phyloP scores from a whole-genome alignment of 495 filamentous ascomycete genomes.

The Aspergillus heteromorphus region DNA sequence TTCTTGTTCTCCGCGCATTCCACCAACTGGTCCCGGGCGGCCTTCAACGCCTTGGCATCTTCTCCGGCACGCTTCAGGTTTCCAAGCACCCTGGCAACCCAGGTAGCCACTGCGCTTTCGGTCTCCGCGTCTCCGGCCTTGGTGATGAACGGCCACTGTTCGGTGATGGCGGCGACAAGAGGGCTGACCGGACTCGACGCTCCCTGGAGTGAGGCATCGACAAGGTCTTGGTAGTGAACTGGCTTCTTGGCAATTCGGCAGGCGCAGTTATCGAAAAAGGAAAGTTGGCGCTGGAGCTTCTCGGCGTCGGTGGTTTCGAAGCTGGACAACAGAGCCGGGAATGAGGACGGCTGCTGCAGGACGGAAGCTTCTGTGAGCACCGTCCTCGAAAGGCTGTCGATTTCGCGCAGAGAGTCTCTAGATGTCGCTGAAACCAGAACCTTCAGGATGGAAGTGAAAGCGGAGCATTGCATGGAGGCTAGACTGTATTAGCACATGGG shows the following conservation, averaged over 20 bases:
- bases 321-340: constrained; percentile 37
- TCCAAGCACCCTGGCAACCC: constrained; percentile 47
- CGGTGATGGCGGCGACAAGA: constrained; percentile 59
- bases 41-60: constrained; percentile 31
- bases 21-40: constrained; percentile 36
- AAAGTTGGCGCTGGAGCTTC: constrained; percentile 26
- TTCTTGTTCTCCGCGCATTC: constrained; percentile 35
- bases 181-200: constrained; percentile 37
- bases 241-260: constrained; percentile 63
- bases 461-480: constrained; percentile 43
- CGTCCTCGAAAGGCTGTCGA: constrained; percentile 27
- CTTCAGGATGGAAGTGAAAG: constrained; percentile 43
- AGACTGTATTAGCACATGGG: not conserved
- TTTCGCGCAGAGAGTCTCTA: constrained; percentile 29
- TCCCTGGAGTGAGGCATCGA: constrained; percentile 32
- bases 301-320: constrained; percentile 36
- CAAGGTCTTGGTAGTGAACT: constrained; percentile 65
- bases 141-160: constrained; percentile 70
- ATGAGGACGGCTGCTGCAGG: constrained; percentile 27
- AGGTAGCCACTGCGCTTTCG: constrained; percentile 43
- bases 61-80: constrained; percentile 43
- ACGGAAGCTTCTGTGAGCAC: constrained; percentile 36
- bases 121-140: constrained; percentile 38
- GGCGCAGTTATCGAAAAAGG: constrained; percentile 77
- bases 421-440: constrained; percentile 33